Evolutionary conservation across 1,284 basidiomycete genomes (phyloP), one percentile per base, ranked within the genome.

Genomic region (Ustilago hordei): DNA sequence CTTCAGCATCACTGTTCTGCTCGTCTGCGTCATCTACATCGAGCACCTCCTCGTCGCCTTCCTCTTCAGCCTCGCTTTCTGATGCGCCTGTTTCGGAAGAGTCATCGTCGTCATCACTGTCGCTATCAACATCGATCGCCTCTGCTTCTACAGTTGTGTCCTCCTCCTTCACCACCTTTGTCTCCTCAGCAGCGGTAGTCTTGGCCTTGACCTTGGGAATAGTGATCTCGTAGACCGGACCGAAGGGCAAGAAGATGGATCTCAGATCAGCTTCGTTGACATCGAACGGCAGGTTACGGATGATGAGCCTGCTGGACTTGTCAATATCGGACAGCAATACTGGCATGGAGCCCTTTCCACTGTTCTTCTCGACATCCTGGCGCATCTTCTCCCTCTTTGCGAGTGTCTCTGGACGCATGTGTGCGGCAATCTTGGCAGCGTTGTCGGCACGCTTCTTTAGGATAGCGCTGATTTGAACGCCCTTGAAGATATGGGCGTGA

Each of bases 401-500:
- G 55, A 86, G 88, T 38, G 78, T 87, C 76, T 86, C 87, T 72
- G 69, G 85, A 55, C 80, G 81, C 81, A 82, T 81, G 31, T 86
- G 78, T 2, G 89, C 86, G 69, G 91, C 88, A 19, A 93, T 89
- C 55, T 89, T 90, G 57, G 79, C 63, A 8, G 81, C 84, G 11
- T 75, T 78, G 60, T 95, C 92, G 5, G 94, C 87, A 2, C 93
- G 91, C 85, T 95, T 95, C 89, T 98, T 98, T 73, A 98, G 89
- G 7, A 93, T 91, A n/a, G 92, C 93, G 7, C 92, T 94, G 32
- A 98, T 90, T 15, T 95, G 88, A 3, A 90, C 89, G 48, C 95
- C 95, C 86, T 98, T 97, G 90, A 93, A 98, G 47, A 95, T 91
- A 85, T 97, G 95, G 0, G 94, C 94, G 84, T 99, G 94, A 0